Evolutionary conservation across 2,329 filamentous ascomycete genomes (phyloP).

Genomic region (Diaporthe eres): DNA sequence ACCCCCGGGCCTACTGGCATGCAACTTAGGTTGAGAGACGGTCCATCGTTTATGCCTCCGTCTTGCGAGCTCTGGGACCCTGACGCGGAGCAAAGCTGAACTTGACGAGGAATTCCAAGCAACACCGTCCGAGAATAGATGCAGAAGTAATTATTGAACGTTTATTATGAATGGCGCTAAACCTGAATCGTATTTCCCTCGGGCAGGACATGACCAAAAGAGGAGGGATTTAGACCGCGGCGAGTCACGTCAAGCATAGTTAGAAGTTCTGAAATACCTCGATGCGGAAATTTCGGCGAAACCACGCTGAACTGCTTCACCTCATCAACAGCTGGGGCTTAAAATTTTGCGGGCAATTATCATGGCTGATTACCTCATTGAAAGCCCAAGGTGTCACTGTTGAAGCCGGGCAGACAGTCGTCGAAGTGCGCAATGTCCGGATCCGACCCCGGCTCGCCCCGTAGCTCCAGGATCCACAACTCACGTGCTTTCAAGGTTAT

Average conservation of each 20-base stretch:
- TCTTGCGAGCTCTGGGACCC: background rate
- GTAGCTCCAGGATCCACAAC: background rate
- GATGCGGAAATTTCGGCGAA: background rate
- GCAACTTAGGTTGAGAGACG: background rate
- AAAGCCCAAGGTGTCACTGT: background rate
- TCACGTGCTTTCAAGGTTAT: background rate
- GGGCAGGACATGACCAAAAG: background rate
- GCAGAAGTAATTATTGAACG: background rate
- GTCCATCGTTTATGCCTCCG: no score
- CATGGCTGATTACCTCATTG: no score
- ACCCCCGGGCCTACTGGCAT: background rate
- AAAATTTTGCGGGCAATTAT: accelerated
- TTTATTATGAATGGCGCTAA: background rate
- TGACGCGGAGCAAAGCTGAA: background rate
- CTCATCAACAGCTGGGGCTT: background rate
- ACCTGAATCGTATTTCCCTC: background rate
- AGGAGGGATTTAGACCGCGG: background rate
- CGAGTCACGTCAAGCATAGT: background rate
- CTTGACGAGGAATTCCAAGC: background rate
- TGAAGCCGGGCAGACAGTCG: no score
- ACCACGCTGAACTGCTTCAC: background rate
- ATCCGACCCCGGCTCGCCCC: background rate
- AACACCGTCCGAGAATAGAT: background rate
- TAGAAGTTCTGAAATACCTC: background rate
- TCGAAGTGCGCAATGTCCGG: no score